Evolutionary conservation across 495 filamentous ascomycete species (phyloP).

Genomic region (Arthonia radiata): DNA sequence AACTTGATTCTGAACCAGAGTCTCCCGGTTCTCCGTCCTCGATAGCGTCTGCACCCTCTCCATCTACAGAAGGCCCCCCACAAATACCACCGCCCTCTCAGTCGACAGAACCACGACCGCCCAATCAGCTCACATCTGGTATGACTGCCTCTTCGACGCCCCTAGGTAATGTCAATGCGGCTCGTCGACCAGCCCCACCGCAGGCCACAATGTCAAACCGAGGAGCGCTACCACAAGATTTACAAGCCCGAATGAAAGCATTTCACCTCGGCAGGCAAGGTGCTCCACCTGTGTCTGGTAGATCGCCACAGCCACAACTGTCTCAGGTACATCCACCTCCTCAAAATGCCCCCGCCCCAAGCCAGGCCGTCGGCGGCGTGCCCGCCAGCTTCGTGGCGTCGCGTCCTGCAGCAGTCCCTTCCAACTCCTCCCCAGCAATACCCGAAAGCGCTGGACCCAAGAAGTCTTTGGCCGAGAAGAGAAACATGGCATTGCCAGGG

Average conservation of each 20-base stretch:
- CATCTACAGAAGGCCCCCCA: no score
- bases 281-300: conserved; percentile 8
- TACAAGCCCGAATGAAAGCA: conserved; percentile 58
- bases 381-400: conserved; percentile 10
- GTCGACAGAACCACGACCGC: no score
- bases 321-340: conserved; percentile 1
- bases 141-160: conserved; percentile 60
- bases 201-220: conserved; percentile 29
- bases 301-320: no score
- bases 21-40: no score
- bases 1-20: no score
- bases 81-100: no score
- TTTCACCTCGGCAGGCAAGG: conserved; percentile 44
- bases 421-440: conserved; percentile 10
- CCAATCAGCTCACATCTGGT: no score
- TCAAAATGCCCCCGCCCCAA: conserved; percentile 1
- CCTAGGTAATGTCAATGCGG: conserved; percentile 58
- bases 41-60: no score
- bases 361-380: conserved; percentile 7
- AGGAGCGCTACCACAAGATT: conserved; percentile 42
- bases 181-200: conserved; percentile 30
- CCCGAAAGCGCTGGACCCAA: conserved; percentile 12
- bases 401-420: conserved; percentile 7
- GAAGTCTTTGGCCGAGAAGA: conserved; percentile 23
- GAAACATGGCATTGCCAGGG: conserved; percentile 13